These are phyloP conservation scores for Tolypocladium guangdongense DNA, from an alignment of 2,329 filamentous ascomycete species.

Conservation along the genomic window DNA sequence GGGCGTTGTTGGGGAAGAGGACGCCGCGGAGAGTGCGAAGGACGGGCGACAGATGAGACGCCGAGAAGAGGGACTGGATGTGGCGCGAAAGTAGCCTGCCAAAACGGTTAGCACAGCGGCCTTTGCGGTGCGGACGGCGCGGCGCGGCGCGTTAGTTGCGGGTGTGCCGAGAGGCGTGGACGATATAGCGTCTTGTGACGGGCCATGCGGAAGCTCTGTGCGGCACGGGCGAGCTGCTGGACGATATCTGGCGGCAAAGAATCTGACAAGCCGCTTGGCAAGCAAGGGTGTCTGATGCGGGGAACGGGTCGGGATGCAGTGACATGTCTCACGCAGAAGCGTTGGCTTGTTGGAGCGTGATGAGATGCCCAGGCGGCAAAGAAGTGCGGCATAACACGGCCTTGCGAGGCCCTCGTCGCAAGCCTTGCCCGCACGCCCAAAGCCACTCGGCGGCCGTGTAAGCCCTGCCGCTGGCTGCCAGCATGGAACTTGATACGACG, in stretches of 20 bases:
- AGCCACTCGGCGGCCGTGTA: neutral
- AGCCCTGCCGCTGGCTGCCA: neutral
- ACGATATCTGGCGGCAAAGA: neutral
- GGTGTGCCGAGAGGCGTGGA: neutral
- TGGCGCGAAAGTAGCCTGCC: slow-evolving; percentile 48
- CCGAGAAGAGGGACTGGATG: slow-evolving; percentile 48
- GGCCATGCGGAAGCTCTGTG: neutral
- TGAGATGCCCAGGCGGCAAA: neutral
- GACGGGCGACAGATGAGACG: slow-evolving; percentile 52
- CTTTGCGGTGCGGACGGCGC: neutral
- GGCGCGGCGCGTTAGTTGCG: neutral
- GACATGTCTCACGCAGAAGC: neutral
- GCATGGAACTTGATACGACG: no score
- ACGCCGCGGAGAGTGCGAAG: slow-evolving; percentile 63
- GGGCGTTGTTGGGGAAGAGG: slow-evolving; percentile 78
- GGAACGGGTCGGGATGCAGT: neutral
- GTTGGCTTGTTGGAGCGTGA: neutral
- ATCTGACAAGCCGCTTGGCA: neutral
- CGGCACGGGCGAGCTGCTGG: neutral
- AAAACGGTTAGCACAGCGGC: slow-evolving; percentile 11
- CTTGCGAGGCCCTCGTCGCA: neutral
- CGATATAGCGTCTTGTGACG: neutral
- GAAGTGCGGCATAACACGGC: neutral
- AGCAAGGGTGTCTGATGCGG: neutral
- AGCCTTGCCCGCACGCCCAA: neutral